Base-by-base conservation (phyloP, 331 rosid genomes). In the Malus hybrid region DNA sequence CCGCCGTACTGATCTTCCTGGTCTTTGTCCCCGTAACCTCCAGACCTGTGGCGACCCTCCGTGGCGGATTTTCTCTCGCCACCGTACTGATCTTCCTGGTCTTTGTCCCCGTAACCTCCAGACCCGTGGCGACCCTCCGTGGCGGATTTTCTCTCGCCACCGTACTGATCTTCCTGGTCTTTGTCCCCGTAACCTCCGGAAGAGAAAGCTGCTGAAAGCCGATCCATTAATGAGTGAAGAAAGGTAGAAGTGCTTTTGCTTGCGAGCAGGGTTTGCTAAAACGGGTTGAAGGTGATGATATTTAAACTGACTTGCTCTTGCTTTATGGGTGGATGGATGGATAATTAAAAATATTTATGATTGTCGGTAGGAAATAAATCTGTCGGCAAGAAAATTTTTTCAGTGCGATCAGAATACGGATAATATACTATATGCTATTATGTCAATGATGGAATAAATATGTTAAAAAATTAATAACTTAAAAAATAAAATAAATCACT, bases 371-470 rank as follows among this genome's bases (percentile, higher is more conserved):
- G 24, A 24, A 24, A 24, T 24, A 44, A 0, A 42, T 42, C 46
- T 42, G 46, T 42, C 46, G 46, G 46, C 46, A 42, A 10, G 0
- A 3, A 0, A 42, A 10, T 0, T 0, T 9, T 10, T 39, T 39
- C 1, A 10, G 3, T 39, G 0, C 0, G 0, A 9, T 39, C 1
- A 0, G 1, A 9, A 39, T 39, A 39, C 13, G 0, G 13, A 0
- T 39, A 39, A 39, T 39, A 3, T 39, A 10, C 0, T 10, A 1
- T 10, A 39, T 10, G 0, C 3, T 39, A 39, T 10, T 39, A 9
- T 1, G 1, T 3, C 4, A 39, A 10, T 0, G 13, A 10, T 39
- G 0, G 0, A 10, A 39, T 39, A 39, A 39, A 10, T 0, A 1
- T 39, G 4, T 39, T 10, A 39, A 39, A 10, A 39, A 39, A 1